phyloP scores from a whole-genome alignment of 257 asterid species.

The Solanum virginianum region DNA sequence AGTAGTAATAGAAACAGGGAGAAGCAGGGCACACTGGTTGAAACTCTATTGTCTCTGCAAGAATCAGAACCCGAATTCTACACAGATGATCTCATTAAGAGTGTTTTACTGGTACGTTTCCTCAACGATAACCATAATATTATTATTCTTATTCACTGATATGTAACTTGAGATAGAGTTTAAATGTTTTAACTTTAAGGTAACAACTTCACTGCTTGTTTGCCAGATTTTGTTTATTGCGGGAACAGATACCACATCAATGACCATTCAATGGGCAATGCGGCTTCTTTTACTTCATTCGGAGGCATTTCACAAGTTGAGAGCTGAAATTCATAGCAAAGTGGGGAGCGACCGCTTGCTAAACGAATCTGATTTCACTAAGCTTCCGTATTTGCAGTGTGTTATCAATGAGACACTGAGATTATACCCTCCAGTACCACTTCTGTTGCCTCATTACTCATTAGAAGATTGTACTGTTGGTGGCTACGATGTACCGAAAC shows the following conservation, averaged over 20 bases:
- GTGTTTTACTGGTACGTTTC: constrained; percentile 13
- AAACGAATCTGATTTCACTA: constrained; percentile 29
- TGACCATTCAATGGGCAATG: constrained; percentile 35
- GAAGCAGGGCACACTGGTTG: constrained; percentile 8
- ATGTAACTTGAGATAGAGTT: background rate
- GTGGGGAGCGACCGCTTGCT: constrained; percentile 27
- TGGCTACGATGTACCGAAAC: constrained; percentile 31
- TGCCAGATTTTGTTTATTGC: constrained; percentile 34
- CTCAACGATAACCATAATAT: background rate
- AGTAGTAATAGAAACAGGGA: background rate
- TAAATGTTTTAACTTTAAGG: too few species aligned
- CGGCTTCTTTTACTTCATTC: constrained; percentile 31
- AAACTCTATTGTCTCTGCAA: constrained; percentile 14
- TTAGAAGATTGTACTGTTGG: constrained; percentile 20
- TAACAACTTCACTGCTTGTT: background rate
- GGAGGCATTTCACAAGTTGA: constrained; percentile 16
- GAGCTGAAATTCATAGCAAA: constrained; percentile 30
- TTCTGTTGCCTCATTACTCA: constrained; percentile 38
- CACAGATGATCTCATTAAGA: constrained; percentile 11
- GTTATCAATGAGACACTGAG: constrained; percentile 42
- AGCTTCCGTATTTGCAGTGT: constrained; percentile 37
- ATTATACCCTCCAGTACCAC: constrained; percentile 37
- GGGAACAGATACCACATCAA: constrained; percentile 39
- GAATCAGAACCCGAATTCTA: constrained; percentile 16
- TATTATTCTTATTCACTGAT: background rate